Evolutionary conservation across 108 stramenopile species (phyloP), one percentile per base, ranked within the genome.

Genomic region (Schizochytrium sp.): DNA sequence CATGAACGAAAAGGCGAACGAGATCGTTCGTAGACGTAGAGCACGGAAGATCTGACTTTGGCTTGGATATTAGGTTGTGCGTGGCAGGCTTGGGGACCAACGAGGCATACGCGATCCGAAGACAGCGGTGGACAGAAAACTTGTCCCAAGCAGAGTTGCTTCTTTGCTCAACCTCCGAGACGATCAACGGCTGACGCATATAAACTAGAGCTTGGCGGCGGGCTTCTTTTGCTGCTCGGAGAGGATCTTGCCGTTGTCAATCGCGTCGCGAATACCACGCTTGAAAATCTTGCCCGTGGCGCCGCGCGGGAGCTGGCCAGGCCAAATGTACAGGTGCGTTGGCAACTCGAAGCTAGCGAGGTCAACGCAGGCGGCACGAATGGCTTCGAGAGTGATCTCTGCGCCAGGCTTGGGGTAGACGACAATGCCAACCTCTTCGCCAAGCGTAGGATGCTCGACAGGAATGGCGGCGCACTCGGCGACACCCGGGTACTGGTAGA

Each of bases 401-500:
- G 76, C 76, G 76, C 51, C 51, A 2, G 76, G 76, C 76, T 83
- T 83, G n/a, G 76, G 76, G 14, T 23, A 83, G 51, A 83, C 51
- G 51, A 53, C 76, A 83, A 83, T 53, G 51, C 76, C 76, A 3
- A 83, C 76, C 76, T 83, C 76, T 44, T 88, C 88, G 51, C 60
- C 60, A 10, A 88, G 44, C 43, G 88, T 34, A 5, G 60, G 60
- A 47, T 69, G 25, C 43, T 45, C 25, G 34, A 88, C 21, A 18
- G 48, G 48, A 44, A 63, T 63, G 88, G 53, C 88, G 23, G 60
- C 25, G 25, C 57, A 51, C 28, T 72, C 63, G n/a, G 47, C 87
- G 12, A 91, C 90, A 19, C 19, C 29, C 44, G 88, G 88, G 60
- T 91, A 34, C 47, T 89, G 44, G 63, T 88, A 25, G 53, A 91